Evolutionary conservation across 495 filamentous ascomycete species (phyloP), one percentile per base, ranked within the genome.

Genomic region (Aspergillus nanangensis): DNA sequence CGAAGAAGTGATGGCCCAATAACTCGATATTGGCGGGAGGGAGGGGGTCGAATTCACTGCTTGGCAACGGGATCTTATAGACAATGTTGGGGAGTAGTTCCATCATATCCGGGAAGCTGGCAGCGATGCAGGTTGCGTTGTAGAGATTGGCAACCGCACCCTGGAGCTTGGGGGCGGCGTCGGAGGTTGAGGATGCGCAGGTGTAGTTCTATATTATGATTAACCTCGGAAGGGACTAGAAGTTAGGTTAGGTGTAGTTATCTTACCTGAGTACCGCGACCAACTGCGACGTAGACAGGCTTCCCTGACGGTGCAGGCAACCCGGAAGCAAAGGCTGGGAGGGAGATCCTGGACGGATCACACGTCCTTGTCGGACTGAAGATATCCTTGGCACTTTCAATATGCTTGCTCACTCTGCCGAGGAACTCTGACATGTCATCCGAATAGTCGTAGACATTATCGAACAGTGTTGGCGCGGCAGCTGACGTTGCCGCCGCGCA

Each of bases 141-240:
- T 84, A 96, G 50, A 98, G 88, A 19, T 75, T 82, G 37, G 93
- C 93, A 14, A 88, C 62, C 43, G 93, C 93, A 48, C 93, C 93
- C 32, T 75, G 61, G 14, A 81, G 64, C 4, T 59, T 60, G n/a
- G 92, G 92, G 0, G 66, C 60, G 0, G 81, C 76, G 1, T 72
- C 63, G 3, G 78, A 57, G 51, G 79, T 76, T 42, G 68, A 67
- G 24, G 74, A 60, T 27, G 77, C 71, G 73, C 92, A 96, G 46
- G 88, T 90, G 66, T 96, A 97, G 75, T 96, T 96, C 71, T 96
- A 79, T 42, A 31, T 35, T 8, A 42, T 48, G 38, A 35, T 41
- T 47, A 9, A 47, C 35, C 54, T 2, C 34, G 1, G 34, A 8
- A 8, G 13, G 33, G 3, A 20, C 8, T 13, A 32, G 14, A 19